phyloP scores from a whole-genome alignment of 768 basidiomycete genomes.

The Tulasnella calospora region DNA sequence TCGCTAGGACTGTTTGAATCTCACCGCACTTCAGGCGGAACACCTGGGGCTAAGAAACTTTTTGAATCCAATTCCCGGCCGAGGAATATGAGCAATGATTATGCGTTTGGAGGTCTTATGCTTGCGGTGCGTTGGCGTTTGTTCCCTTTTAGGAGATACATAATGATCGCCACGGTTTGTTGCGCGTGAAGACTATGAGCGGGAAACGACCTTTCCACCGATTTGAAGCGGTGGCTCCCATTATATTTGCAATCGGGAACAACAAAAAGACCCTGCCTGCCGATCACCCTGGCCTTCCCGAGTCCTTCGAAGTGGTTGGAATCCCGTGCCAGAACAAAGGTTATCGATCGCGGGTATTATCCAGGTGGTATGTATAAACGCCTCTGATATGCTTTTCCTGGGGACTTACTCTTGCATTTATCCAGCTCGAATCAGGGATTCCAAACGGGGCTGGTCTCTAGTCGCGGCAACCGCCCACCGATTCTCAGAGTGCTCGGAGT shows the following conservation, averaged over 20 bases:
- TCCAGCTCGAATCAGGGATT: not conserved
- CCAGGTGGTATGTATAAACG: not conserved
- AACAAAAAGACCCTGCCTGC: not conserved
- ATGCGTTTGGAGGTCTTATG: not conserved
- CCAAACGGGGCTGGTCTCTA: no score
- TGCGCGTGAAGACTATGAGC: not conserved
- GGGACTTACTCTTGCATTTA: not conserved
- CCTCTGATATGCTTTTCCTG: not conserved
- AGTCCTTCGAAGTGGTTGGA: constrained; percentile 4
- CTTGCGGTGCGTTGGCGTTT: not conserved
- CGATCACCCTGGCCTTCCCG: not conserved
- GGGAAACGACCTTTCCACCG: not conserved
- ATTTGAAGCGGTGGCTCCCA: not conserved
- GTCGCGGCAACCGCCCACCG: no score
- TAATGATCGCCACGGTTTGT: not conserved
- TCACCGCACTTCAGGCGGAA: not conserved
- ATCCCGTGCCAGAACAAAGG: not conserved
- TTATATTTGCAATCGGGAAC: not conserved
- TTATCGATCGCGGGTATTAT: not conserved
- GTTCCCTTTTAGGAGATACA: not conserved
- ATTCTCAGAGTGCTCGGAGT: no score
- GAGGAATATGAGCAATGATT: not conserved
- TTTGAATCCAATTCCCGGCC: not conserved
- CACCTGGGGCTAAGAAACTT: not conserved
- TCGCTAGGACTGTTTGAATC: no score